Evolutionary conservation across 805 yeast genomes (phyloP).

Genomic region (Ogataea pilisensis): DNA sequence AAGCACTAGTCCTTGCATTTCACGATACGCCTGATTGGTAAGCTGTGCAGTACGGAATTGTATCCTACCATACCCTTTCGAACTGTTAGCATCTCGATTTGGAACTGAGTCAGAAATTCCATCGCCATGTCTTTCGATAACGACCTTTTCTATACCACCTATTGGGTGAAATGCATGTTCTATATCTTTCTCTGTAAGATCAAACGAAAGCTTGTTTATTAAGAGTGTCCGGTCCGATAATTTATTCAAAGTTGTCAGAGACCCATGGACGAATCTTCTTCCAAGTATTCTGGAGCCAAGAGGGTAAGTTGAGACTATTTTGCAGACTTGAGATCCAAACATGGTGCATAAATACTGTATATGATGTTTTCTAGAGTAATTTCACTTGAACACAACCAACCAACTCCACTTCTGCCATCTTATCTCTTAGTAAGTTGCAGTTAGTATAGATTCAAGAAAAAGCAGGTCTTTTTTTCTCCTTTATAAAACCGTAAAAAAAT

Average conservation of each 20-base stretch:
- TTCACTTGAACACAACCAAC: too few species aligned
- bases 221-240: slow-evolving; percentile 11
- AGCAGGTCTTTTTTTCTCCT: too few species aligned
- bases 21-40: slow-evolving; percentile 24
- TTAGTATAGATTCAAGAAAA: too few species aligned
- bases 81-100: slow-evolving; percentile 1
- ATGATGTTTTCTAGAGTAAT: too few species aligned
- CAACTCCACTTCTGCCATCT: too few species aligned
- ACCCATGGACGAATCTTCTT: background rate
- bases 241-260: background rate
- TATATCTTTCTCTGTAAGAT: slow-evolving; percentile 20
- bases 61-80: slow-evolving; percentile 25
- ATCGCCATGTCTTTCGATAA: slow-evolving; percentile 10
- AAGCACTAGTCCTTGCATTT: slow-evolving; percentile 31
- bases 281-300: background rate
- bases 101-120: background rate
- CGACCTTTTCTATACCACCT: slow-evolving; percentile 18
- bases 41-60: slow-evolving; percentile 17
- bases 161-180: slow-evolving; percentile 23
- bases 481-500: too few species aligned
- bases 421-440: too few species aligned
- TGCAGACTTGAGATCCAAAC: background rate
- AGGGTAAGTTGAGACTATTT: background rate
- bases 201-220: slow-evolving; percentile 21
- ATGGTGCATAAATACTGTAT: too few species aligned